These are phyloP conservation scores for Fusarium newnesense DNA, from an alignment of 2,329 filamentous ascomycete species.

Conservation along the genomic window DNA sequence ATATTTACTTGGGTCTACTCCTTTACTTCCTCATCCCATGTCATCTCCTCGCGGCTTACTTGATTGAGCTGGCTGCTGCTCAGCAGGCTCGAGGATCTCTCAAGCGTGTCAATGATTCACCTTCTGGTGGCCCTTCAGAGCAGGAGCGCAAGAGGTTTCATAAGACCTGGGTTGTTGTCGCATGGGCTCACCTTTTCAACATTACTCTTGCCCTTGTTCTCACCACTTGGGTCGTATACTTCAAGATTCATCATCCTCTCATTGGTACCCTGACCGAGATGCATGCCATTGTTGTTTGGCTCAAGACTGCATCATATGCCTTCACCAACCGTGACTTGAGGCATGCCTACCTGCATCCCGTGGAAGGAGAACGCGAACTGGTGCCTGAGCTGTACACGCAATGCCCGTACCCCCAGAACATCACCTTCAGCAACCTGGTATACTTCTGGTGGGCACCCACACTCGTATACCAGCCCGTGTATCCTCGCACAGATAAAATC, in stretches of 20 bases:
- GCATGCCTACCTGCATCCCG: slow-evolving; percentile 86
- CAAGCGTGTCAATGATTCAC: slow-evolving; percentile 63
- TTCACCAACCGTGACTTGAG: slow-evolving; percentile 96
- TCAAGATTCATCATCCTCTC: slow-evolving; percentile 88
- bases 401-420: slow-evolving; percentile 91
- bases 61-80: slow-evolving; percentile 87
- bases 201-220: slow-evolving; percentile 82
- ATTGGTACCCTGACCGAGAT: slow-evolving; percentile 92
- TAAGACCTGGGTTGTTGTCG: slow-evolving; percentile 81
- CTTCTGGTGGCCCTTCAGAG: slow-evolving; percentile 57
- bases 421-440: slow-evolving; percentile 85
- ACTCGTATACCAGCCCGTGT: slow-evolving; percentile 95
- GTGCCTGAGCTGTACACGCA: slow-evolving; percentile 83
- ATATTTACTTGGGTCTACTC: slow-evolving; percentile 78
- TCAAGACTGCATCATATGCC: slow-evolving; percentile 95
- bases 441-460: slow-evolving; percentile 99
- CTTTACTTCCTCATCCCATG: slow-evolving; percentile 90
- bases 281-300: slow-evolving; percentile 93
- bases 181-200: slow-evolving; percentile 84
- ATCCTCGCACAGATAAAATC: slow-evolving; percentile 83
- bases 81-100: slow-evolving; percentile 78
- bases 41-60: slow-evolving; percentile 88
- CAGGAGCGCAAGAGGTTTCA: slow-evolving; percentile 75
- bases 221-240: slow-evolving; percentile 89
- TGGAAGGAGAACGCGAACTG: slow-evolving; percentile 71